Conservation (phyloP, 2,329 filamentous ascomycete species). For the Aspergillus persii region DNA sequence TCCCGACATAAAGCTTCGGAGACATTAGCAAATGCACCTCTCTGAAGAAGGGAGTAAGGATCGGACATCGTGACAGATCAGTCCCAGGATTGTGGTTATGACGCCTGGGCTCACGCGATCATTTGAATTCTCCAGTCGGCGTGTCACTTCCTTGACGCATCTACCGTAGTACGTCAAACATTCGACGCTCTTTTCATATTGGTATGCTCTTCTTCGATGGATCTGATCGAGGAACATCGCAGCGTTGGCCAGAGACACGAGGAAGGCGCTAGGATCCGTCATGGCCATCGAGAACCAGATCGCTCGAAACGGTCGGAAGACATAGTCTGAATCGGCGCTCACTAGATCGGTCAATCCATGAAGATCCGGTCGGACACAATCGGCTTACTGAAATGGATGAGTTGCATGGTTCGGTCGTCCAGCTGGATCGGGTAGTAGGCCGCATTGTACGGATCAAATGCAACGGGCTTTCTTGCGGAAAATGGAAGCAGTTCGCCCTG, state of each 20-base stretch:
- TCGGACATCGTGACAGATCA: background rate
- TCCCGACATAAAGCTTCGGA: slow-evolving; percentile 16
- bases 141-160: slow-evolving; percentile 18
- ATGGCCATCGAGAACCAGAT: slow-evolving; percentile 28
- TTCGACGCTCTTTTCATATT: slow-evolving; percentile 21
- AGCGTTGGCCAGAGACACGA: slow-evolving; percentile 24
- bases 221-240: slow-evolving; percentile 25
- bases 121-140: slow-evolving; percentile 15
- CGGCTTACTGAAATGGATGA: background rate
- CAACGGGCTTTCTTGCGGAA: background rate
- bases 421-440: background rate
- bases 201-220: slow-evolving; percentile 11
- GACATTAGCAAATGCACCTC: background rate
- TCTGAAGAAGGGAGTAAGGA: no score
- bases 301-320: slow-evolving; percentile 25
- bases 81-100: background rate
- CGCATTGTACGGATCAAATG: background rate
- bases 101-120: slow-evolving; percentile 15
- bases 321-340: slow-evolving; percentile 13
- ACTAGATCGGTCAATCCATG: background rate
- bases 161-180: slow-evolving; percentile 21
- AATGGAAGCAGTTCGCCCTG: background rate
- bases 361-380: background rate
- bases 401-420: background rate
- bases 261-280: slow-evolving; percentile 21